Base-by-base conservation (phyloP, 2,329 filamentous ascomycete genomes). In the Microsporum ferrugineum region DNA sequence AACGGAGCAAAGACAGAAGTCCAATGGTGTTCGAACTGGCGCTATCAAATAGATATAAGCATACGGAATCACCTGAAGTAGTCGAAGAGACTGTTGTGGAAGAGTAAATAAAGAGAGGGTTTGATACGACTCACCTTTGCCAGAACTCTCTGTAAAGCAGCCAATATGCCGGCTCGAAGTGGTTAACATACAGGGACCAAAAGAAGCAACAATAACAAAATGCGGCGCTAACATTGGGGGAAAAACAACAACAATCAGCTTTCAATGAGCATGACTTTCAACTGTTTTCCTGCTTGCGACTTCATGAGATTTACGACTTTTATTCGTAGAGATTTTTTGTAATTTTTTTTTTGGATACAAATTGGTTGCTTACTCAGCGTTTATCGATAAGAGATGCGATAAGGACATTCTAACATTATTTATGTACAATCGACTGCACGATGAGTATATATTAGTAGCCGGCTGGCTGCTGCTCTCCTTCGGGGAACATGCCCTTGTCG, bases 401-500 rank as follows among this genome's bases (percentile, higher is more conserved):
- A 23, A 23, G 17, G 17, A 23, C 17, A 23, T 23, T 23, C 17
- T 23, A 23, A 23, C 17, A 23, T 23, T 23, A 23, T 23, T 23
- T 23, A 23, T 23, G 17, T 23, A 23, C 17, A 23, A 23, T 1
- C 17, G 17, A 23, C 17, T 23, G 17, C 17, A 23, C 17, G 17
- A 23, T 23, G 17, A 23, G 6, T 51, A 31, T 29, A 51, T n/a
- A n/a, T 63, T 62, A 77, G 62, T 72, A 76, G 5, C 75, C 75
- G 64, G 74, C 72, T 27, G 64, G 62, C 34, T 71, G 67, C 49
- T 72, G 71, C 57, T 76, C 71, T 60, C 64, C 68, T 47, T 75
- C 71, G 0, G 80, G 81, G 63, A 83, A 79, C 2, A 79, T 74
- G 1, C 78, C 77, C 63, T 77, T 72, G 49, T 82, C 82, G 43